Evolutionary conservation across 1,284 basidiomycete species (phyloP).

Genomic region (Abortiporus biennis): DNA sequence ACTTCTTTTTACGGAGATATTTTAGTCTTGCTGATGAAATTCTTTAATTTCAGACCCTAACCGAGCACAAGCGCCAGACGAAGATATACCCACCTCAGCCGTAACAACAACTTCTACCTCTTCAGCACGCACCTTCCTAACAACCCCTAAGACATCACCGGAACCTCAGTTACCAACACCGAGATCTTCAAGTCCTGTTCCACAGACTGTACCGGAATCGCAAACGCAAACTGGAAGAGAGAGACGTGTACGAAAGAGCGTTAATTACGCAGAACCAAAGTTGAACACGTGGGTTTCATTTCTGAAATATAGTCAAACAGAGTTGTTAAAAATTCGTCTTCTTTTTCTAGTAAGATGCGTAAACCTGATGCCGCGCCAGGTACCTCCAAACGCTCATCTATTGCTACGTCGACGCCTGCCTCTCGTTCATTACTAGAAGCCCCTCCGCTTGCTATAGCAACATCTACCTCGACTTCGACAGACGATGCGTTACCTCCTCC

Average conservation of each 20-base stretch:
- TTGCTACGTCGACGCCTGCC: conserved; percentile 20
- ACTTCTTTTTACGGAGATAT: conserved; percentile 2
- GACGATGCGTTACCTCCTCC: conserved; percentile 5
- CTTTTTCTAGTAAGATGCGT: conserved; percentile 75
- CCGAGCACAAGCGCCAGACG: conserved; percentile 32
- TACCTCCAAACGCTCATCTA: conserved; percentile 32
- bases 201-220: conserved; percentile 29
- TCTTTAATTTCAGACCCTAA: conserved; percentile 29
- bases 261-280: conserved; percentile 88
- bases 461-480: background rate
- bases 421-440: background rate
- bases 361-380: conserved; percentile 61
- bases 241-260: conserved; percentile 68
- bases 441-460: background rate
- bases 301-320: conserved; percentile 8
- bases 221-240: conserved; percentile 45
- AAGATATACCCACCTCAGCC: conserved; percentile 24
- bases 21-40: conserved; percentile 1
- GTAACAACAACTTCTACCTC: conserved; percentile 21
- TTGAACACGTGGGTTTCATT: conserved; percentile 69
- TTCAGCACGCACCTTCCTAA: conserved; percentile 31
- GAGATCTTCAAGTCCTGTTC: conserved; percentile 43
- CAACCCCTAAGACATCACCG: conserved; percentile 37
- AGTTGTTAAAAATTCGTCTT: conserved; percentile 8
- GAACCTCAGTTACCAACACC: conserved; percentile 32